Evolutionary conservation across 1,284 basidiomycete genomes (phyloP), one percentile per base, ranked within the genome.

Genomic region (Takashimella koratensis): DNA sequence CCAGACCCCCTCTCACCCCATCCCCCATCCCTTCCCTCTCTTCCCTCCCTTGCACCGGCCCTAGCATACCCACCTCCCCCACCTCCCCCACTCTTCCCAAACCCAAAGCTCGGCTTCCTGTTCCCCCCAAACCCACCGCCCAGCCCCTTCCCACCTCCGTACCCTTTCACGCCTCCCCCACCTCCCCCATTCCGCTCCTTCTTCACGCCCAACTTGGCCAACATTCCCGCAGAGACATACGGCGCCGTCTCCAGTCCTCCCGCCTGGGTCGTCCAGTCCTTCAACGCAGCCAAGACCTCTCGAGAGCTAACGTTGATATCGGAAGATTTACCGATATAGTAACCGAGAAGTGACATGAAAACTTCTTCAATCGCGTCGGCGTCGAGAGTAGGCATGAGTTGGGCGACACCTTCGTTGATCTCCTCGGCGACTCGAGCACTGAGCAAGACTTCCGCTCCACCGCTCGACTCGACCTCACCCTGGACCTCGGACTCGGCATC

Each of bases 341-440:
- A 94, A 0, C 91, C 91, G 12, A 93, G 73, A 50, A 88, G 70
- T 6, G 86, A 84, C 22, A 81, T 78, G 67, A 90, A 86, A 1
- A 86, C 83, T 60, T 87, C 84, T 43, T 78, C 74, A 49, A 90
- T 68, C 0, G 83, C 82, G 4, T 81, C 79, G 30, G 77, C 73
- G 63, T 87, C 83, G 27, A 89, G 70, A 11, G 66, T 58, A 13
- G 76, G 70, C 56, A 78, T 62, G 53, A 75, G 55, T 60, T 74
- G 54, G 50, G 61, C 47, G 66, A 78, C 61, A 75, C 66, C 66
- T 19, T 77, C 68, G 39, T 75, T 59, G 40, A 86, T 68, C 11
- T 56, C 54, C 26, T 65, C 53, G 47, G 52, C 27, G 64, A 62
- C 26, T 54, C 57, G 44, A 51, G 44, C 46, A 47, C 52, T 5